Evolutionary conservation across 371 early-diverging fungal genomes (phyloP), one percentile per base, ranked within the genome.

Genomic region (Rhizopus delemar): DNA sequence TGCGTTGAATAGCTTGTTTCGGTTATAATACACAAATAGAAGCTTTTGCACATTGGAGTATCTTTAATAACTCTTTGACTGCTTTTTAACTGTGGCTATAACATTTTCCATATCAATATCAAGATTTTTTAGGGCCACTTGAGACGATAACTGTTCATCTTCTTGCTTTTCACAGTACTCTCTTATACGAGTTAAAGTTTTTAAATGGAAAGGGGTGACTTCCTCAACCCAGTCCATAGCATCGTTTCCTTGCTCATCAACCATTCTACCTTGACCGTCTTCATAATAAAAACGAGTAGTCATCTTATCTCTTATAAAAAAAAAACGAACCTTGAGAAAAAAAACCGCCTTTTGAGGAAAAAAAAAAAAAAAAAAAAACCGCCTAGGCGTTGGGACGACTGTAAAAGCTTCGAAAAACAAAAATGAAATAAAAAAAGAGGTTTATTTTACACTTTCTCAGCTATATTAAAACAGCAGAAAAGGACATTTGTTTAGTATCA

Each of bases 271-370:
- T 56, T 55, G 56, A 13, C 56, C 52, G 46, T 56, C 62, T 62
- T 62, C 52, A 56, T 56, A 62, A 62, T 52, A 62, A 62, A 62
- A 61, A 45, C 56, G 49, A 56, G 48, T 56, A 56, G 48, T 46
- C 56, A 56, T 56, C 56, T 22, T 52, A 41, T 53, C 36, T 36
- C 36, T 36, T 36, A 36, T 22, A 22, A 22, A 36, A 36, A 36
- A 36, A 36, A 36, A 8, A 13, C 43, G 43, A 43, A 43, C 43
- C 4, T 43, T 13, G 43, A 43, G 43, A 43, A 13, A 5, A 43
- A 43, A 43, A 43, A 43, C 0, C 15, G 43, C 5, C 43, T 4
- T 43, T 43, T 43, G 43, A n/a, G n/a, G n/a, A n/a, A n/a, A n/a
- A n/a, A n/a, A n/a, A n/a, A n/a, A n/a, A n/a, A n/a, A n/a, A n/a